Evolutionary conservation across 108 stramenopile genomes (phyloP), one percentile per base, ranked within the genome.

Genomic region (Cyclotella sp.): DNA sequence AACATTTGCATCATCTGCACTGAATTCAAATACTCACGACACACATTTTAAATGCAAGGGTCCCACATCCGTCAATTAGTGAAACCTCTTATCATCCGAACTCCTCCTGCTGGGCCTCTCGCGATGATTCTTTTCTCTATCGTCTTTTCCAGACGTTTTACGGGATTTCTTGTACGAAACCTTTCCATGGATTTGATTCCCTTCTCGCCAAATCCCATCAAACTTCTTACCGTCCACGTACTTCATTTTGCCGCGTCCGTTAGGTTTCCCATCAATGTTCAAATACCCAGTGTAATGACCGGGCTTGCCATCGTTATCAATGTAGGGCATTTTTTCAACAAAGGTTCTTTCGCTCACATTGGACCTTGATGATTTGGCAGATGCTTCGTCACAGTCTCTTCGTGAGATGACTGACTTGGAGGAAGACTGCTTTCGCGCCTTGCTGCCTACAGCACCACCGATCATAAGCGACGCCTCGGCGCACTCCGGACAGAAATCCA

Each of bases 401-500:
- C 29, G 42, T 16, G 30, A 39, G 24, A 3, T 30, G 16, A 10
- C 43, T 19, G 51, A 68, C 15, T 30, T 30, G 30, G 51, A 68
- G 5, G 45, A 63, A 10, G 62, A 41, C 40, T 34, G 44, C 52
- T 39, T 52, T 10, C 43, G 1, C 9, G 55, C 4, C n/a, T 43
- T 57, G 55, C 54, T 53, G 6, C 53, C 57, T 1, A 59, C 39
- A 21, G 65, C 55, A 1, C 75, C 66, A 34, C 64, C 54, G 29
- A 76, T 55, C 45, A 60, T 54, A 5, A 75, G 73, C 29, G 73
- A 65, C 24, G 49, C 63, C 46, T 65, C 63, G 8, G 63, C 73
- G 42, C 73, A 75, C 41, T 64, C 75, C n/a, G 75, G 75, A 21
- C 75, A 76, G 29, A 76, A 76, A 67, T 76, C 75, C 46, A 76